Evolutionary conservation across 2,329 filamentous ascomycete species (phyloP).

Genomic region (Paraphaeosphaeria minitans): DNA sequence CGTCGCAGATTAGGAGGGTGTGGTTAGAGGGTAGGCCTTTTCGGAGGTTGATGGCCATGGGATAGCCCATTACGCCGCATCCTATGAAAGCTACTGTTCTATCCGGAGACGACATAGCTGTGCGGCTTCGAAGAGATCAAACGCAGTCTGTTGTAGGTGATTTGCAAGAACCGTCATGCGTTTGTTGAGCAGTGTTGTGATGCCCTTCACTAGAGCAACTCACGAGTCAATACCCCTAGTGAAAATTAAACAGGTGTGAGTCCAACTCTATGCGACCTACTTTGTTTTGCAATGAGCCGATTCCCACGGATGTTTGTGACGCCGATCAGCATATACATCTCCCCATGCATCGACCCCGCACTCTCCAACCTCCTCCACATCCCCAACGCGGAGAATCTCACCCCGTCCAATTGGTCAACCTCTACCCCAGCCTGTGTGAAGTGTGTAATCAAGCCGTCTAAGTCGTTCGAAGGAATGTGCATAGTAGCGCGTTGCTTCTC

Average conservation of each 20-base stretch:
- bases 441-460: not conserved
- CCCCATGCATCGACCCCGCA: constrained; percentile 5
- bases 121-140: not conserved
- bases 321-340: not conserved
- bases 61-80: constrained; percentile 52
- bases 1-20: constrained; percentile 47
- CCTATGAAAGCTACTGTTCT: constrained; percentile 35
- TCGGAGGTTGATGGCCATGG: constrained; percentile 50
- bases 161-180: not conserved
- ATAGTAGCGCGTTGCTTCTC: not conserved
- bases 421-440: not conserved
- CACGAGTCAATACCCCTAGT: not conserved
- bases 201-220: not conserved
- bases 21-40: constrained; percentile 39
- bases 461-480: not conserved
- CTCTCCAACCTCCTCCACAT: constrained; percentile 9
- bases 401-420: not conserved
- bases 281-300: not conserved
- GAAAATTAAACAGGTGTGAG: not conserved
- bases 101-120: constrained; percentile 25
- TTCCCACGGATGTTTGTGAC: not conserved
- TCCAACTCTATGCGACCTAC: not conserved
- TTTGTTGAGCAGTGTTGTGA: not conserved
- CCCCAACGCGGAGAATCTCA: constrained; percentile 4
- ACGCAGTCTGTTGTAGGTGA: not conserved